Base-by-base conservation (phyloP, 2,329 filamentous ascomycete species). In the Aspergillus sergii region DNA sequence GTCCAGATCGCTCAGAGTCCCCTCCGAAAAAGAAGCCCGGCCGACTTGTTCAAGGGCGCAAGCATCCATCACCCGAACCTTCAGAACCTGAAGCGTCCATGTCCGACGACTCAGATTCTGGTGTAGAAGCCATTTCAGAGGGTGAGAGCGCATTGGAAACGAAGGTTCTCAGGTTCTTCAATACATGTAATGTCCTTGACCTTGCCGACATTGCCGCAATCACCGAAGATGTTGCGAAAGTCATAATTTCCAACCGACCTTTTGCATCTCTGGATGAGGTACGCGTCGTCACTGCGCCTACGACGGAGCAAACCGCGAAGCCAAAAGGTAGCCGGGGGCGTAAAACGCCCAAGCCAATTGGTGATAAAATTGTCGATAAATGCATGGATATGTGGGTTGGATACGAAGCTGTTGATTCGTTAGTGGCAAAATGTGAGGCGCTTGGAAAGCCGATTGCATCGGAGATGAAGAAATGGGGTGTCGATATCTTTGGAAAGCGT, bases 191-290 rank as follows among this genome's bases (percentile, higher is more conserved):
- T 6, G 81, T 87, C 11, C 86, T 89, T 41, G 92, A 94, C 62
- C 85, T 99, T 48, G 87, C 91, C 1, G 94, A 96, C 69, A 89
- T 97, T 64, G 92, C 92, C 0, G 89, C 89, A 36, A 88, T 91
- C 64, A 89, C 90, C 41, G 85, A 90, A 68, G 86, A 89, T 7
- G 84, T 89, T 54, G 89, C 94, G 1, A 84, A 89, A 50, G 78
- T 87, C 16, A 85, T 98, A 60, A 80, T 96, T 12, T 85, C 87
- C 1, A 85, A 91, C 65, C 88, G 92, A 11, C 94, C 94, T 0
- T 98, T 96, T 74, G 75, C 75, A 4, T 84, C 80, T 51, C 78
- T 97, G 7, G 83, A 86, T 14, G 85, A 88, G 19, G 88, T 94
- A 9, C 85, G 89, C 57, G 83, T 82, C 11, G 87, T 97, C 26